Conservation (phyloP, 257 asterid genomes). For the Ehretia macrophylla region DNA sequence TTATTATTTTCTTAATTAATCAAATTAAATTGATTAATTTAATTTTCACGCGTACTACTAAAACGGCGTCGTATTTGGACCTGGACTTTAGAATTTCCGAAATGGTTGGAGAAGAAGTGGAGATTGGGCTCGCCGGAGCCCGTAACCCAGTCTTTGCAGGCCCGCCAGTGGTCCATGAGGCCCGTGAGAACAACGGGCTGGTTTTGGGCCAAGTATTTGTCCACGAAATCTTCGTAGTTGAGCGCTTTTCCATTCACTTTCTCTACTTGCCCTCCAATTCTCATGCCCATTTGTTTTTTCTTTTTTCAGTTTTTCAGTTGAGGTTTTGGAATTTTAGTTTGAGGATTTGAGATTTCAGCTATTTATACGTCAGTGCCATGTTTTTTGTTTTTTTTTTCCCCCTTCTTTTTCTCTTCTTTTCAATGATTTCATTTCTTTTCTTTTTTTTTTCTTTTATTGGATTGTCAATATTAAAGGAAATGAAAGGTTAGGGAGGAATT, state of each 20-base stretch:
- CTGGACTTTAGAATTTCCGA: constrained; percentile 80
- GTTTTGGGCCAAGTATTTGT: constrained; percentile 48
- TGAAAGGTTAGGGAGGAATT: too few relatives aligned
- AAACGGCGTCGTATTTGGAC: constrained; percentile 14
- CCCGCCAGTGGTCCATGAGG: constrained; percentile 73
- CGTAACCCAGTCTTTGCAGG: constrained; percentile 76
- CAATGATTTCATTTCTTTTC: too few relatives aligned
- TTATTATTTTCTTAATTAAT: too few relatives aligned
- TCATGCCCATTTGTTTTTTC: constrained; percentile 40
- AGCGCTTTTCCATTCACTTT: constrained; percentile 64
- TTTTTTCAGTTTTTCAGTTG: background rate
- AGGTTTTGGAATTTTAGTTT: too few relatives aligned
- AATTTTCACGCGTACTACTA: too few relatives aligned
- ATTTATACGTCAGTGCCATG: too few relatives aligned
- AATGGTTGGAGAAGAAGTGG: constrained; percentile 53
- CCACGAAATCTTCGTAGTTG: constrained; percentile 53
- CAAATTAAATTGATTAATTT: background rate
- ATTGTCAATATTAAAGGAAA: too few relatives aligned
- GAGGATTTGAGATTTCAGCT: too few relatives aligned
- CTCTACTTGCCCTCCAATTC: constrained; percentile 60
- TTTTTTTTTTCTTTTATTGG: too few relatives aligned
- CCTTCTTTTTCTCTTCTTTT: too few relatives aligned
- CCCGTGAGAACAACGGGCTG: constrained; percentile 89
- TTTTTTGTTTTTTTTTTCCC: too few relatives aligned
- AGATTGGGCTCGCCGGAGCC: constrained; percentile 64